A percentile compares a stretch with the other conserved stretches of the same genome.
Conservation (phyloP, 257 asterid genomes). For the Apocynum venetum region DNA sequence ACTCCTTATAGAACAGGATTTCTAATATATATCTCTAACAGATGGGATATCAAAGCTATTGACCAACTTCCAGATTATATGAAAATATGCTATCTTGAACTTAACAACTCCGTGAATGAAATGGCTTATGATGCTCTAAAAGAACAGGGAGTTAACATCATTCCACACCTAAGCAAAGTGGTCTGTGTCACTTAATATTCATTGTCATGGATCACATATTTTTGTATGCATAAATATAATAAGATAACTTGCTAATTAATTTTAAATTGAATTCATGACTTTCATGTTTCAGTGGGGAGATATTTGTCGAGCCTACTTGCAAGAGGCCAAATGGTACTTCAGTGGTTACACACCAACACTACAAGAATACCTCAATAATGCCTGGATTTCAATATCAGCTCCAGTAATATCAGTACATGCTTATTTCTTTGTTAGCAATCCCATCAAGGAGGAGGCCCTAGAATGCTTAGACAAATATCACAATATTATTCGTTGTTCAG, state of each 20-base stretch:
- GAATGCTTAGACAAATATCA: constrained; percentile 21
- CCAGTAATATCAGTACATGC: constrained; percentile 31
- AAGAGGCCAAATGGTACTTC: constrained; percentile 25
- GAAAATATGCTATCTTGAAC: constrained; percentile 21
- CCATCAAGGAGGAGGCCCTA: constrained; percentile 27
- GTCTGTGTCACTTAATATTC: neutral
- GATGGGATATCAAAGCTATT: constrained; percentile 27
- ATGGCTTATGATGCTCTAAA: constrained; percentile 21
- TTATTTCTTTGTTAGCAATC: constrained; percentile 32
- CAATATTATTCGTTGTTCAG: constrained; percentile 26
- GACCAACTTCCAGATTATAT: constrained; percentile 28
- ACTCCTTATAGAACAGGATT: too few species aligned
- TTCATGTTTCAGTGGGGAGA: constrained; percentile 24
- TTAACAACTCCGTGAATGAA: constrained; percentile 18
- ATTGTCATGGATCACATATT: too few species aligned
- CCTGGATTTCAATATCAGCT: constrained; percentile 38
- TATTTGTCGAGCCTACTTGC: constrained; percentile 10
- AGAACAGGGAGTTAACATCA: constrained; percentile 10
- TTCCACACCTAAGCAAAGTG: constrained; percentile 17
- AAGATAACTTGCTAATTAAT: too few species aligned
- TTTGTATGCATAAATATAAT: too few species aligned
- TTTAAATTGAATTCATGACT: too few species aligned
- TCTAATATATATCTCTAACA: too few species aligned
- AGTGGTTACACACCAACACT: constrained; percentile 18
- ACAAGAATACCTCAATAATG: constrained; percentile 27